Evolutionary conservation across 768 basidiomycete species (phyloP).

Genomic region (Postia placenta): DNA sequence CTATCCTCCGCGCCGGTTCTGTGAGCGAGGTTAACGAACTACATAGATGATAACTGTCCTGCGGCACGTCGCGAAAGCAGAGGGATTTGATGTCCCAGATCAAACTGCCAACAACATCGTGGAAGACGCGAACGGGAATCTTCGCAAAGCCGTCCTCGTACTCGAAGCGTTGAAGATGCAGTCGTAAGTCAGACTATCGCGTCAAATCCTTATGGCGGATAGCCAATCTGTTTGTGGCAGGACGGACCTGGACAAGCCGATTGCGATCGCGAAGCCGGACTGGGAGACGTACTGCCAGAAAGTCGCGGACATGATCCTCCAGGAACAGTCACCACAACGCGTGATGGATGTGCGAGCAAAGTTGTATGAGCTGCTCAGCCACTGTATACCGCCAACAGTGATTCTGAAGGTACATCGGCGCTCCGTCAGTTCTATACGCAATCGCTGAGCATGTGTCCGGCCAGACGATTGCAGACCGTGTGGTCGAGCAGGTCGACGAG

Average conservation of each 20-base stretch:
- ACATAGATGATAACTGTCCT: slow-evolving; percentile 77
- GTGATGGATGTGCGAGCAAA: slow-evolving; percentile 91
- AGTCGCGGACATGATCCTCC: slow-evolving; percentile 83
- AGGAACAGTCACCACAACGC: slow-evolving; percentile 82
- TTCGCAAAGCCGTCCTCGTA: slow-evolving; percentile 91
- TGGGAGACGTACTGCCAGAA: slow-evolving; percentile 98
- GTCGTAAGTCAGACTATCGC: slow-evolving; percentile 47
- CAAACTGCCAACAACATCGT: slow-evolving; percentile 74
- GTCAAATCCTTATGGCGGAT: slow-evolving; percentile 1
- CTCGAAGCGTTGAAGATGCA: slow-evolving; percentile 97
- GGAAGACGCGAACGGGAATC: slow-evolving; percentile 79
- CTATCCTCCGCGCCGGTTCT: too few species aligned
- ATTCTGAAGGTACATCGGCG: slow-evolving; percentile 72
- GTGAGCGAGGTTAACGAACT: too few species aligned
- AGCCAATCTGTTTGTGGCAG: slow-evolving; percentile 30
- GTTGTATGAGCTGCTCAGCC: slow-evolving; percentile 91
- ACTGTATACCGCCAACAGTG: slow-evolving; percentile 93
- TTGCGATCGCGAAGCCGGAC: slow-evolving; percentile 93
- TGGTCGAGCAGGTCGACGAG: slow-evolving; percentile 88
- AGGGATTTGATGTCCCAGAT: slow-evolving; percentile 74
- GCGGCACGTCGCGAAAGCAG: slow-evolving; percentile 70
- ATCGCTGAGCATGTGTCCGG: background rate
- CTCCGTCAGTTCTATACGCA: background rate
- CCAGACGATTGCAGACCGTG: slow-evolving; percentile 85
- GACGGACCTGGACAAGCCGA: slow-evolving; percentile 73